Evolutionary conservation across 2,329 filamentous ascomycete genomes (phyloP), one percentile per base, ranked within the genome.

Genomic region (Botrytis medusae): DNA sequence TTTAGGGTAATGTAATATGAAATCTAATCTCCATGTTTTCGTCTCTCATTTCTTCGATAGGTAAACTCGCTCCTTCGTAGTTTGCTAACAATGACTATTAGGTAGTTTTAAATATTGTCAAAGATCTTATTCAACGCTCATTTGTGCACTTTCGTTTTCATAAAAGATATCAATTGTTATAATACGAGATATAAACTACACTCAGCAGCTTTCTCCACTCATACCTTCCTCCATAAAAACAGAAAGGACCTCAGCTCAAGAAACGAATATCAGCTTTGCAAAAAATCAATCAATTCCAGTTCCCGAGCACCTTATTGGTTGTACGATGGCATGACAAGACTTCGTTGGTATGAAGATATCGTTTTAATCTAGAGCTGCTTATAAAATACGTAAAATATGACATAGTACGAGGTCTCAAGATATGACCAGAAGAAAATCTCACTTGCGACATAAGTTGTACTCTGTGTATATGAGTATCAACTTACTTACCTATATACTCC

Each of bases 391-490:
- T 51, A 4, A 5, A 51, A 25, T 25, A 0, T 4, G 2, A n/a
- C 0, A n/a, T 3, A 7, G 12, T 16, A n/a, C 2, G 12, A n/a
- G 2, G 4, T 9, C 2, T 54, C 1, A 3, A 16, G 25, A n/a
- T 3, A 2, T 5, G 5, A 25, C 12, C 16, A 16, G 1, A 16
- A 7, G 12, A 2, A 1, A 16, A n/a, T n/a, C 12, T 14, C 25
- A 16, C 1, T 1, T 14, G 25, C 48, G 25, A 7, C 12, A 12
- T 7, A 51, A 3, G 12, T 7, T 51, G n/a, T 16, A n/a, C 37
- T 37, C 37, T 37, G 37, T 37, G 2, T 51, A 6, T 0, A n/a
- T 5, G 10, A n/a, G 16, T 42, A 16, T 16, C 12, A 42, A 16
- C 40, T 42, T 42, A 16, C 14, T 16, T 42, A 16, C 14, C 40